phyloP scores from a whole-genome alignment of 2,329 filamentous ascomycete species.

The Tolypocladium nubicola region DNA sequence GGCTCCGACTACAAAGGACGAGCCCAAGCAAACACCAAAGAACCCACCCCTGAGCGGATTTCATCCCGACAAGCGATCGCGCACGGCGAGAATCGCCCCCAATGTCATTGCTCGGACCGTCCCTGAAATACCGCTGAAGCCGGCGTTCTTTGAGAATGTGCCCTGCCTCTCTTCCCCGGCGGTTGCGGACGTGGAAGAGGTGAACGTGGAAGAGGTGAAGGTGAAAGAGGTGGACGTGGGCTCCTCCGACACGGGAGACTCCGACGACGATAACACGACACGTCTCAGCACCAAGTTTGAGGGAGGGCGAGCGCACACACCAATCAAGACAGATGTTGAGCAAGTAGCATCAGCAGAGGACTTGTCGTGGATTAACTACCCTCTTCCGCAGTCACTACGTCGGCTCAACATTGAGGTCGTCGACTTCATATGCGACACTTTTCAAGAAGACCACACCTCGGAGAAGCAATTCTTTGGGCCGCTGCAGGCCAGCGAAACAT shows the following conservation, averaged over 20 bases:
- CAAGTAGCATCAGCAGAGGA: slow-evolving; percentile 16
- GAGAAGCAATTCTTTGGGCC: slow-evolving; percentile 38
- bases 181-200: slow-evolving; percentile 9
- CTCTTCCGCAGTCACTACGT: slow-evolving; percentile 47
- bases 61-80: slow-evolving; percentile 23
- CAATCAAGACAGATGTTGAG: slow-evolving; percentile 7
- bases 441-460: slow-evolving; percentile 43
- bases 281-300: neutral
- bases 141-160: slow-evolving; percentile 28
- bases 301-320: neutral
- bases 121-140: slow-evolving; percentile 23
- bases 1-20: slow-evolving; percentile 15
- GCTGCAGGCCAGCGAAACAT: slow-evolving; percentile 5
- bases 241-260: slow-evolving; percentile 8
- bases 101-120: slow-evolving; percentile 16
- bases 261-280: slow-evolving; percentile 1
- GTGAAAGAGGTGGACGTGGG: slow-evolving; percentile 9
- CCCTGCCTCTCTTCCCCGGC: slow-evolving; percentile 12
- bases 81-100: slow-evolving; percentile 17
- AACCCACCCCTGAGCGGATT: slow-evolving; percentile 18
- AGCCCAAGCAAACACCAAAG: slow-evolving; percentile 16
- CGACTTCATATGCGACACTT: slow-evolving; percentile 49
- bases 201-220: slow-evolving; percentile 11
- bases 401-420: slow-evolving; percentile 44
- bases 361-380: slow-evolving; percentile 9